Evolutionary conservation across 495 filamentous ascomycete genomes (phyloP), one percentile per base, ranked within the genome.

Genomic region (Tuber magnatum): DNA sequence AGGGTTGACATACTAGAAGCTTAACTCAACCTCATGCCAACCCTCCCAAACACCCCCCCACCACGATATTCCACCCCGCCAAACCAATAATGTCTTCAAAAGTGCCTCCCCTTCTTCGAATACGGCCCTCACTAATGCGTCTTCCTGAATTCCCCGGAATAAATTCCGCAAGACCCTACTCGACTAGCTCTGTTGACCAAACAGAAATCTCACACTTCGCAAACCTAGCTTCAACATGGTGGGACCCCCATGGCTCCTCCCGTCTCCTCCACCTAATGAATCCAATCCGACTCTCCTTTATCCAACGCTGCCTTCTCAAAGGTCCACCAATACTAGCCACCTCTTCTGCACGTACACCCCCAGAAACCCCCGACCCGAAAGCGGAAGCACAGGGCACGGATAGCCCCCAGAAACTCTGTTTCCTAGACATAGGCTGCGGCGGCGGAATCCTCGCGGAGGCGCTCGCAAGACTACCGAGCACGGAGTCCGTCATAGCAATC

Each of bases 251-350:
- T 84, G 95, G 95, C 72, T 90, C 93, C 32, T 97, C 93, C 0
- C 90, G 94, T 22, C 90, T 97, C 77, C 90, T 99, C 3, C 96
- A 98, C 84, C 90, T 96, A 70, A 98, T 99, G 95, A 98, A 99
- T 86, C 95, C 96, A 16, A 89, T 96, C 65, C 93, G 95, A 44
- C 93, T 97, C 84, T 90, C 93, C 81, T 98, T 98, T 85, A 95
- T 99, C 83, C 84, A 85, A 3, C 83, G 85, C 48, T 97, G 94
- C 80, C 90, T 83, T 28, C 68, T 42, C 39, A 71, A 73, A 88
- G 75, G 83, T 87, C 78, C 86, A 86, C 32, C 85, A 85, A 65
- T 82, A 81, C 39, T 78, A 70, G 12, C 81, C 81, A n/a, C 82
- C 77, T 68, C 68, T 70, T 71, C 73, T 71, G 71, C 42, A 51